Percentiles rank a stretch among this genome's conserved stretches.
These are phyloP conservation scores for Lachnellula occidentalis DNA, from an alignment of 2,329 filamentous ascomycete species.

Conservation along the genomic window DNA sequence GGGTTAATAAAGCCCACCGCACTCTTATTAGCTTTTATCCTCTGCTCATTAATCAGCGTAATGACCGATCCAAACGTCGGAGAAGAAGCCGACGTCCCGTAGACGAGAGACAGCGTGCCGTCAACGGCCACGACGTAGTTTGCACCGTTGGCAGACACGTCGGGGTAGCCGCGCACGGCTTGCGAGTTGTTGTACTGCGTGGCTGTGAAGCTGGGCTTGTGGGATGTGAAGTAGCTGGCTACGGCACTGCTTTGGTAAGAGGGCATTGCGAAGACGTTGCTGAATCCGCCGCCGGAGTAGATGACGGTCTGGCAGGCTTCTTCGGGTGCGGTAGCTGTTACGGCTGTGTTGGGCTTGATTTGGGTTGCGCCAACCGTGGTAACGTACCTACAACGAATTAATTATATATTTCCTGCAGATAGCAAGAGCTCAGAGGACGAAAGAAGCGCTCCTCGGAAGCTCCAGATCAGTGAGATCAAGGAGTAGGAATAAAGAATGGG, in stretches of 20 bases:
- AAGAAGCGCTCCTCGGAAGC: no score
- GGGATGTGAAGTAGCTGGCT: conserved; percentile 22
- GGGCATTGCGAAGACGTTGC: conserved; percentile 44
- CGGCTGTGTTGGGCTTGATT: conserved; percentile 33
- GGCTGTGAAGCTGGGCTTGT: conserved; percentile 29
- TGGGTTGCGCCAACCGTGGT: conserved; percentile 49
- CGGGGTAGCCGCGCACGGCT: conserved; percentile 41
- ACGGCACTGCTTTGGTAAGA: conserved; percentile 38
- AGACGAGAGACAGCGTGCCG: conserved; percentile 39
- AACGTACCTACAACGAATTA: conserved; percentile 23
- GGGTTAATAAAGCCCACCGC: conserved; percentile 38
- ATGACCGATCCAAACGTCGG: conserved; percentile 38
- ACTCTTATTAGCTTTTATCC: conserved; percentile 30
- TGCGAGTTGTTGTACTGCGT: conserved; percentile 43
- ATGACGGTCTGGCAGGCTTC: conserved; percentile 52
- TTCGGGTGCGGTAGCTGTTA: conserved; percentile 31
- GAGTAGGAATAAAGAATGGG: neutral
- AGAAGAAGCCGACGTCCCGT: conserved; percentile 43
- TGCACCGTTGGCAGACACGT: conserved; percentile 41
- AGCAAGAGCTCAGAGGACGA: no score
- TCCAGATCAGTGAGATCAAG: no score
- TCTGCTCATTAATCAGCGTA: conserved; percentile 38
- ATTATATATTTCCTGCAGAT: no score
- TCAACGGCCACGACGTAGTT: conserved; percentile 40
- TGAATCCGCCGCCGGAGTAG: conserved; percentile 71